Conservation (phyloP, 345 rosid genomes). For the Turnera subulata region DNA sequence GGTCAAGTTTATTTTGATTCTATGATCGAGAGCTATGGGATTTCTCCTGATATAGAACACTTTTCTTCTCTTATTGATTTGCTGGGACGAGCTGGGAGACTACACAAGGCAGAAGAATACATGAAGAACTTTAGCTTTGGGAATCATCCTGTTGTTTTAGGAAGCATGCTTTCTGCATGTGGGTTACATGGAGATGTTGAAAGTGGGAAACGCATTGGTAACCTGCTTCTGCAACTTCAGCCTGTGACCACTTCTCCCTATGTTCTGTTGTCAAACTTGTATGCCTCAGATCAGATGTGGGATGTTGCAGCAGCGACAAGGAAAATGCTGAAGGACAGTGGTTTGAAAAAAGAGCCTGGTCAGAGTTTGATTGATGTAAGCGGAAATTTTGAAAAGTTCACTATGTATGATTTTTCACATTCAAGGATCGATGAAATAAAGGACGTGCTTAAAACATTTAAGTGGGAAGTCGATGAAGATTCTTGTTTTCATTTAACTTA, state of each 20-base stretch:
- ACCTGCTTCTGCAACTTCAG: constrained; percentile 39
- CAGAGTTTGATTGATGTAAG: constrained; percentile 48
- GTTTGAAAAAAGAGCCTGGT: constrained; percentile 57
- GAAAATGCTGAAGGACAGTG: constrained; percentile 52
- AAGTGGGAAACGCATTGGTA: constrained; percentile 43
- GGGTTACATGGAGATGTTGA: constrained; percentile 43
- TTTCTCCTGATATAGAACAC: constrained; percentile 51
- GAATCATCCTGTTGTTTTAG: constrained; percentile 44
- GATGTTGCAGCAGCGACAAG: constrained; percentile 47
- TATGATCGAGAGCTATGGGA: constrained; percentile 42
- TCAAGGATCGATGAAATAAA: constrained; percentile 40
- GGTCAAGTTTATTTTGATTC: constrained; percentile 41
- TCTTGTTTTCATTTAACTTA: neutral
- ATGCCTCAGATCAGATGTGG: constrained; percentile 63
- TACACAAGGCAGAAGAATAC: constrained; percentile 45
- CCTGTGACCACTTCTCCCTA: constrained; percentile 48
- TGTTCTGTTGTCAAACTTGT: constrained; percentile 53
- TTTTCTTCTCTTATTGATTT: constrained; percentile 59
- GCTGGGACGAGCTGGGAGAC: constrained; percentile 64
- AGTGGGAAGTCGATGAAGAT: constrained; percentile 25
- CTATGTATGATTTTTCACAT: constrained; percentile 43
- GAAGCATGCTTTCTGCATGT: constrained; percentile 60
- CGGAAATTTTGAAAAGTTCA: constrained; percentile 43
- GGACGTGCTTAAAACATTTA: constrained; percentile 27
- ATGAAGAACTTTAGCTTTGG: constrained; percentile 33